Evolutionary conservation across 495 filamentous ascomycete genomes (phyloP), one percentile per base, ranked within the genome.

Genomic region (Neurospora sp.): DNA sequence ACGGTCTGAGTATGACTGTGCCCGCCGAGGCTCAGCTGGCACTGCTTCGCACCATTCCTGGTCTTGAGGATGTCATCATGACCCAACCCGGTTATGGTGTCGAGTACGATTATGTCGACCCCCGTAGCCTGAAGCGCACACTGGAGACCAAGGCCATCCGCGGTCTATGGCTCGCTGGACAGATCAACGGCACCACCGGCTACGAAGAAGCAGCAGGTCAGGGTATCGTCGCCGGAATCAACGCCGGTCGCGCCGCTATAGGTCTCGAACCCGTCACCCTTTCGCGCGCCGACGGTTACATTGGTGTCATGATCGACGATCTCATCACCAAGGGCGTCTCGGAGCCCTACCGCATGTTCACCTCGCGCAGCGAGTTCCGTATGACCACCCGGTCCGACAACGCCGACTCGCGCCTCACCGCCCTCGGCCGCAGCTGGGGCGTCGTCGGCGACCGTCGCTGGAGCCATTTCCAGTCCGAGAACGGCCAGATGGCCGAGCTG

Each of bases 311-410:
- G 96, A 96, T 99, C 80, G 96, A 99, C 82, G 96, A 99, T 80
- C 90, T 99, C 62, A 90, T 97, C 82, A 99, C 96, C 39, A 98
- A 98, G 82, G 96, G 96, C 66, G 95, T 99, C 15, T 93, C 92
- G 10, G 96, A 99, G 82, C 96, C 96, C 0, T 99, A 99, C 83
- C 90, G 96, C 74, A 98, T 99, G 96, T 99, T 99, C 85, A 98
- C 96, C 9, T 93, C 93, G 21, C 91, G 96, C 72, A 94, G 90
- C 83, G 96, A 99, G 81, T 99, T 96, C 84, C 92, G 96, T 69
- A 94, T 99, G 86, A 91, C 90, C 39, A 89, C 93, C 10, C 90
- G 96, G 71, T 89, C 94, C 70, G 96, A 99, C 84, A 98, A 99
- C 80, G 96, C 96, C 48, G 96, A 99, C 82, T 78, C 90, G 5